phyloP scores from a whole-genome alignment of 2,329 filamentous ascomycete species.

The Phaeoacremonium minimum region DNA sequence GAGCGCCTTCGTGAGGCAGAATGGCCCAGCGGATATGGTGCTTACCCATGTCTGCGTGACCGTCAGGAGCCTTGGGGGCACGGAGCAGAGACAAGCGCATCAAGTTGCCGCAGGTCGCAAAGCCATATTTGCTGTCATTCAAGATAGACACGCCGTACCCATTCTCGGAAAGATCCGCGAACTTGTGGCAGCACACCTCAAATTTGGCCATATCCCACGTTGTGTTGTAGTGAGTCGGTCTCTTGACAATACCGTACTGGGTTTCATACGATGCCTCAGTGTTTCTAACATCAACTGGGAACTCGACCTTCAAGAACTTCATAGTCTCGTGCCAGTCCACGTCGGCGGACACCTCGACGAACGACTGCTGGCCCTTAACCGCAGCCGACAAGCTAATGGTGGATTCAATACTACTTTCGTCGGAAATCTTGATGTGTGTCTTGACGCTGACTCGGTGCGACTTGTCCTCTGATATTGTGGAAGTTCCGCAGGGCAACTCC shows the following conservation, averaged over 20 bases:
- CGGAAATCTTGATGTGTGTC: constrained; percentile 83
- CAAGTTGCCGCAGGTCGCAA: constrained; percentile 80
- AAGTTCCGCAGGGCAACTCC: constrained; percentile 65
- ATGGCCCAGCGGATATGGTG: constrained; percentile 90
- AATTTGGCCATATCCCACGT: constrained; percentile 90
- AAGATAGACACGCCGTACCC: constrained; percentile 88
- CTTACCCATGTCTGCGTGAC: constrained; percentile 86
- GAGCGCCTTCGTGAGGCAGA: constrained; percentile 71
- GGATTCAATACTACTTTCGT: constrained; percentile 80
- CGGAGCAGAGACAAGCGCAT: constrained; percentile 88
- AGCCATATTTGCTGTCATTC: constrained; percentile 95
- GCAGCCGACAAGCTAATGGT: constrained; percentile 75
- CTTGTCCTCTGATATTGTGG: constrained; percentile 66
- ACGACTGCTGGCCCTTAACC: constrained; percentile 59
- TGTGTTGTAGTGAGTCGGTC: constrained; percentile 97
- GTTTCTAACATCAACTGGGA: constrained; percentile 86
- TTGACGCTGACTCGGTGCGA: constrained; percentile 75
- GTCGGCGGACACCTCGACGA: constrained; percentile 74
- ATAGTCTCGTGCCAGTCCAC: constrained; percentile 97
- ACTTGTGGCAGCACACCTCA: constrained; percentile 93
- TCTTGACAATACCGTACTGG: constrained; percentile 81
- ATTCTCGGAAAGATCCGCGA: constrained; percentile 83
- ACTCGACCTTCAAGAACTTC: constrained; percentile 98
- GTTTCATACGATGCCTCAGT: constrained; percentile 94
- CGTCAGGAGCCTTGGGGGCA: constrained; percentile 88